Conservation (phyloP, 257 asterid genomes). For the Solanum piurae region DNA sequence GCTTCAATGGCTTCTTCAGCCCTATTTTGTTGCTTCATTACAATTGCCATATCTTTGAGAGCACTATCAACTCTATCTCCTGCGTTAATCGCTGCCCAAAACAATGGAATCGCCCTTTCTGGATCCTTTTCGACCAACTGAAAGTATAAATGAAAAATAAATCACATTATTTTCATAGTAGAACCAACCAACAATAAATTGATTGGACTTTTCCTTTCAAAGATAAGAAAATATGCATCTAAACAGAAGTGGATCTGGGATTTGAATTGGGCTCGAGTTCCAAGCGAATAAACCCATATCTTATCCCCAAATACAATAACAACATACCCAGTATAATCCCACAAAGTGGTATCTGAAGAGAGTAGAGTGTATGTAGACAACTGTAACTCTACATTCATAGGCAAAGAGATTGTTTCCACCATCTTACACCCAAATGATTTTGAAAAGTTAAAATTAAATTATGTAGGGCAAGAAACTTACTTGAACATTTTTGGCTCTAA, state of each 20-base stretch:
- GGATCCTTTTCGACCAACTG: constrained; percentile 97
- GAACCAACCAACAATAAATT: not conserved
- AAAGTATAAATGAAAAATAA: not conserved
- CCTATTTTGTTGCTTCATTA: constrained; percentile 95
- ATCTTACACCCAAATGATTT: not conserved
- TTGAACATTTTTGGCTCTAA: constrained; percentile 90
- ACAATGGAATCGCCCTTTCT: constrained; percentile 81
- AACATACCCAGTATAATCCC: not conserved
- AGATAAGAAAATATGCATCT: not conserved
- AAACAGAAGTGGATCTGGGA: not conserved
- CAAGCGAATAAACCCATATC: not conserved
- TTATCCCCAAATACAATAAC: not conserved
- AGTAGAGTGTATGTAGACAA: not conserved
- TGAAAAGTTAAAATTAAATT: not conserved
- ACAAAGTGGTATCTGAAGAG: not conserved
- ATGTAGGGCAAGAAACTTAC: constrained; percentile 20
- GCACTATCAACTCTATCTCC: constrained; percentile 99
- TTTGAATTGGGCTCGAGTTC: not conserved
- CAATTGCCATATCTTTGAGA: constrained; percentile 95
- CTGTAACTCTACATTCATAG: not conserved
- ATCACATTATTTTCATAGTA: not conserved
- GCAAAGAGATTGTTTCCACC: not conserved
- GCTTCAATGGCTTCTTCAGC: constrained; percentile 98
- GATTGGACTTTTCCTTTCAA: not conserved
- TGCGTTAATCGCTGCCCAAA: constrained; percentile 95